Evolutionary conservation across 352 stramenopile genomes (phyloP), one percentile per base, ranked within the genome.

Genomic region (Pythium plurisporium): DNA sequence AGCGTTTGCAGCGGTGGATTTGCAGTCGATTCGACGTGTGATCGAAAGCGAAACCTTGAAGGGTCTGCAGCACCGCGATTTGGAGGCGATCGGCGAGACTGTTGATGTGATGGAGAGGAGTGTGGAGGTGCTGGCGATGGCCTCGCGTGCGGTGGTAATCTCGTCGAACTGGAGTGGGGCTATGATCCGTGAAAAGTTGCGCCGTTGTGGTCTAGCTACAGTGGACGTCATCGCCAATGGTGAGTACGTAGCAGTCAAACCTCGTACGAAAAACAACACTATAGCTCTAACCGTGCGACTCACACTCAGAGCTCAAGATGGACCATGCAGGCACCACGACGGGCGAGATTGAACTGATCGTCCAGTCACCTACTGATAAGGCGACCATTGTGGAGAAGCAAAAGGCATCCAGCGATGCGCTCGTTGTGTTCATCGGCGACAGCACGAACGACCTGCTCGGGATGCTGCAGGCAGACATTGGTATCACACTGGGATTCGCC

Each of bases 331-430:
- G 61, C 4, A 25, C 79, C 30, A 72, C 79, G 5, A 89, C 79
- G 11, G 82, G 82, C 10, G 64, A 67, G 9, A 86, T 91, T 15
- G 23, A 68, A 0, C 26, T 92, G 9, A 38, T 57, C 1, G 68
- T 88, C 27, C 82, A 90, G 53, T 78, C 77, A 23, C 70, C 79
- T 12, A 31, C 37, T 12, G 76, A 92, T 58, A 92, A 92, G 58
- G 77, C 64, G 0, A 33, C 31, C 1, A 68, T 59, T 50, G 44
- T 89, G 25, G 17, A 2, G 27, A 19, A 61, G 19, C 30, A 63
- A 3, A 46, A 72, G 12, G 55, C 58, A 36, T 25, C 22, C 0
- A 4, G 37, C 4, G 17, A 49, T 2, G n/a, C 56, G 5, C 37
- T 37, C 0, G 49, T 58, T 3, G 51, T 88, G n/a, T 92, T 79